These are phyloP conservation scores for Rhodomyrtus psidioides DNA, from an alignment of 441 rosid genomes.

Conservation along the genomic window DNA sequence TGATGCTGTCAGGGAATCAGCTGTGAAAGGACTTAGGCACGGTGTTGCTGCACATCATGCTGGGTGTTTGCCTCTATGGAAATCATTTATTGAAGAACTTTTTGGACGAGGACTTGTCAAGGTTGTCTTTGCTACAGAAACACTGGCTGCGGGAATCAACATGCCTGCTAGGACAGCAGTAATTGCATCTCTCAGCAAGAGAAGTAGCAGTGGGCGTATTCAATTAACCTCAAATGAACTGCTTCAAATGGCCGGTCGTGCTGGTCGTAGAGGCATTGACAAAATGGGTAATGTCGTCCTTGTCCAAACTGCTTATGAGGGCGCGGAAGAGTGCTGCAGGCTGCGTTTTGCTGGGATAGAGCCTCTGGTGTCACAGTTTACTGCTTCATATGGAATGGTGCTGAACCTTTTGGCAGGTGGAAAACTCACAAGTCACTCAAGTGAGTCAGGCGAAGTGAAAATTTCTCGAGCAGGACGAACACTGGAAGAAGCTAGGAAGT, in stretches of 20 bases:
- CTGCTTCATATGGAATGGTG: slow-evolving; percentile 99
- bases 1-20: slow-evolving; percentile 86
- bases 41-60: slow-evolving; percentile 98
- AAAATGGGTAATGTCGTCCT: slow-evolving; percentile 77
- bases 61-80: slow-evolving; percentile 96
- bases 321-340: slow-evolving; percentile 89
- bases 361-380: slow-evolving; percentile 92
- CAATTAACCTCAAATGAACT: slow-evolving; percentile 77
- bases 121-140: slow-evolving; percentile 95
- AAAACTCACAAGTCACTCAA: slow-evolving; percentile 53
- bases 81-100: slow-evolving; percentile 85
- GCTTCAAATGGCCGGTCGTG: slow-evolving; percentile 98
- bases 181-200: slow-evolving; percentile 70
- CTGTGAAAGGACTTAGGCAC: slow-evolving; percentile 70
- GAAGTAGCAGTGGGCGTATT: slow-evolving; percentile 61
- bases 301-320: slow-evolving; percentile 80
- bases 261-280: slow-evolving; percentile 96
- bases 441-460: slow-evolving; percentile 40
- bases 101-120: slow-evolving; percentile 90
- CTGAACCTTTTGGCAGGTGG: slow-evolving; percentile 83
- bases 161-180: slow-evolving; percentile 98
- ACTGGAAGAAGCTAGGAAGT: slow-evolving; percentile 85
- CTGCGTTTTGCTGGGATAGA: slow-evolving; percentile 75
- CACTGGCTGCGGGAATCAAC: slow-evolving; percentile 96
- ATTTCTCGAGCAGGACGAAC: slow-evolving; percentile 61